These are phyloP conservation scores for Taxillus chinensis DNA, from an alignment of 164 flowering plant genomes.

Conservation along the genomic window DNA sequence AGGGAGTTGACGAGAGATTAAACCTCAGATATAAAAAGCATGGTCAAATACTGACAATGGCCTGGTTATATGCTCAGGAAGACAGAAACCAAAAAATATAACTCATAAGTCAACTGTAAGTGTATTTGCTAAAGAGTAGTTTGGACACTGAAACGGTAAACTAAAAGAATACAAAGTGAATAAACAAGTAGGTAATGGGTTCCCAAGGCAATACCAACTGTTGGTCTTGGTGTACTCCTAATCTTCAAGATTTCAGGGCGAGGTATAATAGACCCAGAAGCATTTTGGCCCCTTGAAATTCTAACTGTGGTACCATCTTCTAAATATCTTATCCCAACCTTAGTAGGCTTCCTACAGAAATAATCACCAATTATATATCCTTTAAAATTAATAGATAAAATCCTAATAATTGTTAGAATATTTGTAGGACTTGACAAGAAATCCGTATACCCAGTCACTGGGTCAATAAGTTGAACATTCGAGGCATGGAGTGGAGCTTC, in stretches of 20 bases:
- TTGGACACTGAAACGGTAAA: neutral
- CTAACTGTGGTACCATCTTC: conserved; percentile 92
- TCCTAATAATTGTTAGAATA: neutral
- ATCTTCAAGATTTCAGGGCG: conserved; percentile 91
- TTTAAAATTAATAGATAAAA: neutral
- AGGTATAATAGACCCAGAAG: conserved; percentile 86
- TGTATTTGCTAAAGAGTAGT: too few relatives aligned
- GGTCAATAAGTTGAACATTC: conserved; percentile 87
- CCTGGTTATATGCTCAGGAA: too few relatives aligned
- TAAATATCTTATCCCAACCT: conserved; percentile 56
- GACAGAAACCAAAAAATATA: too few relatives aligned
- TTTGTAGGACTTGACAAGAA: neutral
- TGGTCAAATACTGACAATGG: too few relatives aligned
- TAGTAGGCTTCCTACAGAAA: conserved; percentile 66
- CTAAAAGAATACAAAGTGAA: neutral
- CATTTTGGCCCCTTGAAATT: conserved; percentile 69
- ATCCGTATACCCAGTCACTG: conserved; percentile 67
- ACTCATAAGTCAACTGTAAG: too few relatives aligned
- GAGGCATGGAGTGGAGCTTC: conserved; percentile 98
- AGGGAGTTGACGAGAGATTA: too few relatives aligned
- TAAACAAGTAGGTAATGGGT: neutral
- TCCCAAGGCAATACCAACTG: conserved; percentile 37
- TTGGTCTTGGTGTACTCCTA: conserved; percentile 80
- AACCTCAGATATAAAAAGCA: too few relatives aligned
- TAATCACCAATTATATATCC: neutral